phyloP scores from a whole-genome alignment of 1,284 basidiomycete species.

The Tausonia pullulans region DNA sequence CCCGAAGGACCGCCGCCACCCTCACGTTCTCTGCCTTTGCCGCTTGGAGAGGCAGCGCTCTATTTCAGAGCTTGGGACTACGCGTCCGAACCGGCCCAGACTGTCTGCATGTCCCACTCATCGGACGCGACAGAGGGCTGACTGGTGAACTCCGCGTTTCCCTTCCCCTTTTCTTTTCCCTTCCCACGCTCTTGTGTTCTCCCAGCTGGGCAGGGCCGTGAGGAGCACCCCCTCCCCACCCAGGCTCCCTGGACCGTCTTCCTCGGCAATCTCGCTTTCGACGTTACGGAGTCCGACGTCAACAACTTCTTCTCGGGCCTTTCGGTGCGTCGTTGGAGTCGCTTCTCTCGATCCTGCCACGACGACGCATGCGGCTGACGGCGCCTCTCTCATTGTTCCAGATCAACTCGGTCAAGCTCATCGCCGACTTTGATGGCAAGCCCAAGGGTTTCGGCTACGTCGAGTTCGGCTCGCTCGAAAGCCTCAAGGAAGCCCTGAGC shows the following conservation, averaged over 20 bases:
- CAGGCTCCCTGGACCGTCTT: constrained; percentile 92
- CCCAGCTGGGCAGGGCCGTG: constrained; percentile 48
- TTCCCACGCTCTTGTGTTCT: constrained; percentile 19
- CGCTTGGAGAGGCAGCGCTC: too few relatives aligned
- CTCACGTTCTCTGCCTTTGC: too few relatives aligned
- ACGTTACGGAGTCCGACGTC: constrained; percentile 74
- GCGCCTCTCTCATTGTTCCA: constrained; percentile 25
- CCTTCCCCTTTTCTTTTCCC: constrained; percentile 26
- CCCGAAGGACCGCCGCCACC: too few relatives aligned
- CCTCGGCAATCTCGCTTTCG: constrained; percentile 90
- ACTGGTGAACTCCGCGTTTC: constrained; percentile 20
- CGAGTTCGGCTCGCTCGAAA: constrained; percentile 76
- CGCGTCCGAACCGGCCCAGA: too few relatives aligned
- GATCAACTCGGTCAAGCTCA: constrained; percentile 81
- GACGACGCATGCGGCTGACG: not conserved
- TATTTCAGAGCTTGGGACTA: too few relatives aligned
- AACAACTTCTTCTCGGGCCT: constrained; percentile 60
- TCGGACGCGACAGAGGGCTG: not conserved
- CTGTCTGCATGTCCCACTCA: too few relatives aligned
- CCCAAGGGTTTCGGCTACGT: constrained; percentile 98
- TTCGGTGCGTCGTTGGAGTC: constrained; percentile 41
- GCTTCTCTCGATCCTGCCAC: constrained; percentile 1
- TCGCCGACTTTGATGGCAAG: constrained; percentile 74
- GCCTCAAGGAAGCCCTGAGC: constrained; percentile 66
- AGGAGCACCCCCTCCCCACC: constrained; percentile 89